Evolutionary conservation across 441 rosid species (phyloP).

Genomic region (Erodium moschatum): DNA sequence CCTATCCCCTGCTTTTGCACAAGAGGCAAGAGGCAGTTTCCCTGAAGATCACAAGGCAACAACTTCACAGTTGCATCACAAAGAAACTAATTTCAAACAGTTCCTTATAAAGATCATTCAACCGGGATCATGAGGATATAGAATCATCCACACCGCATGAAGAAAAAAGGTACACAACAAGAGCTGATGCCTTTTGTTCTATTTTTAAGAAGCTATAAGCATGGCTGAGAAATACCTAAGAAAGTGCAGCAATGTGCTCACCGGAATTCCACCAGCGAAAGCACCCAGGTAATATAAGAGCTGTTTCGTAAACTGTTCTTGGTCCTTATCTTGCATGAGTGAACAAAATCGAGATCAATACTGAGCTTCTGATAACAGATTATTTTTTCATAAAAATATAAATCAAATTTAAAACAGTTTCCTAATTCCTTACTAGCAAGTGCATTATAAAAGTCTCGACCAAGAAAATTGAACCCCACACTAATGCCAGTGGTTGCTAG

Average conservation of each 20-base stretch:
- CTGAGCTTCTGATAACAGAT: background rate
- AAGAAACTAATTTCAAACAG: too few species aligned
- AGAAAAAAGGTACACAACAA: background rate
- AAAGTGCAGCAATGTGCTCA: constrained; percentile 41
- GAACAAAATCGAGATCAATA: background rate
- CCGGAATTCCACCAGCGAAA: constrained; percentile 92
- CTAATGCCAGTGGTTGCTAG: constrained; percentile 84
- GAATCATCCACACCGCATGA: too few species aligned
- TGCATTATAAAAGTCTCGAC: constrained; percentile 93
- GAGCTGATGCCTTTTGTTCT: background rate
- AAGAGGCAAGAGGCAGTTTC: too few species aligned
- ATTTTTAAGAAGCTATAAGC: background rate
- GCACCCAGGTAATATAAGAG: constrained; percentile 70
- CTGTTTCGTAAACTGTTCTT: constrained; percentile 81
- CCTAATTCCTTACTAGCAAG: constrained; percentile 49
- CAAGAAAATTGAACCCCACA: constrained; percentile 89
- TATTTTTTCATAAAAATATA: too few species aligned
- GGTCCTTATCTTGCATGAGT: constrained; percentile 58
- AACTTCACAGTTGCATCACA: too few species aligned
- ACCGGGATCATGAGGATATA: too few species aligned
- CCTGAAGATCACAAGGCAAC: too few species aligned
- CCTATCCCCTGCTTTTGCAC: too few species aligned
- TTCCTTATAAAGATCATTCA: too few species aligned
- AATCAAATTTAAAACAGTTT: too few species aligned
- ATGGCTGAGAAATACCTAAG: constrained; percentile 33